phyloP scores from a whole-genome alignment of 805 yeast species.

The Naumovozyma baii region DNA sequence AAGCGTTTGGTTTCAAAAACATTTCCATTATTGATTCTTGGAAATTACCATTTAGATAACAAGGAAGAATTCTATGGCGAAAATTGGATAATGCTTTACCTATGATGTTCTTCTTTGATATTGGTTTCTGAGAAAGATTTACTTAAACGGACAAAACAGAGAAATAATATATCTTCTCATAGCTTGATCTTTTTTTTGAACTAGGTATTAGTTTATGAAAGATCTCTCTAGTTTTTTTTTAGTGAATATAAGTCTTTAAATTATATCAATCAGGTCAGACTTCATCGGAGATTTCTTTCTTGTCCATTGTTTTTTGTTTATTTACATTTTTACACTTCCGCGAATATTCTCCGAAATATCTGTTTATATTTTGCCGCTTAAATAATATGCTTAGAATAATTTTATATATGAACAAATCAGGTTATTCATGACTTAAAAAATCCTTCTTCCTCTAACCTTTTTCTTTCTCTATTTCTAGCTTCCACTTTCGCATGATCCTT shows the following conservation, averaged over 20 bases:
- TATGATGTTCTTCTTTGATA: constrained; percentile 8
- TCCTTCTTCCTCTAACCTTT: not conserved
- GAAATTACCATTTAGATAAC: constrained; percentile 27
- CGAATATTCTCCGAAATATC: too few relatives aligned
- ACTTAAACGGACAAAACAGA: constrained; percentile 35
- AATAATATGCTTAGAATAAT: too few relatives aligned
- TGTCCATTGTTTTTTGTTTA: constrained; percentile 1
- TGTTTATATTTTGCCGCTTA: too few relatives aligned
- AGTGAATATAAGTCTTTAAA: not conserved
- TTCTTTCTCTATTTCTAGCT: constrained; percentile 12
- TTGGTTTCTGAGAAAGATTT: constrained; percentile 38
- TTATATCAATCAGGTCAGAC: not conserved
- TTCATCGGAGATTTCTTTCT: not conserved
- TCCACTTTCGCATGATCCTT: constrained; percentile 17
- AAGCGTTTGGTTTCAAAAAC: constrained; percentile 47
- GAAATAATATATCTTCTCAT: constrained; percentile 46
- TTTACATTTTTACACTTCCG: too few relatives aligned
- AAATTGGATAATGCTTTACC: constrained; percentile 15
- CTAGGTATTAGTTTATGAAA: too few relatives aligned
- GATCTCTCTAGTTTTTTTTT: too few relatives aligned
- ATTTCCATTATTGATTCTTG: constrained; percentile 25
- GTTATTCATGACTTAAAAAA: not conserved
- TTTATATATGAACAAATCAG: not conserved
- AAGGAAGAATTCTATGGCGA: constrained; percentile 30
- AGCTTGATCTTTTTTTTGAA: too few relatives aligned